Evolutionary conservation across 73 alveolate genomes (phyloP), one percentile per base, ranked within the genome.

Genomic region (Uronychia binucleata): DNA sequence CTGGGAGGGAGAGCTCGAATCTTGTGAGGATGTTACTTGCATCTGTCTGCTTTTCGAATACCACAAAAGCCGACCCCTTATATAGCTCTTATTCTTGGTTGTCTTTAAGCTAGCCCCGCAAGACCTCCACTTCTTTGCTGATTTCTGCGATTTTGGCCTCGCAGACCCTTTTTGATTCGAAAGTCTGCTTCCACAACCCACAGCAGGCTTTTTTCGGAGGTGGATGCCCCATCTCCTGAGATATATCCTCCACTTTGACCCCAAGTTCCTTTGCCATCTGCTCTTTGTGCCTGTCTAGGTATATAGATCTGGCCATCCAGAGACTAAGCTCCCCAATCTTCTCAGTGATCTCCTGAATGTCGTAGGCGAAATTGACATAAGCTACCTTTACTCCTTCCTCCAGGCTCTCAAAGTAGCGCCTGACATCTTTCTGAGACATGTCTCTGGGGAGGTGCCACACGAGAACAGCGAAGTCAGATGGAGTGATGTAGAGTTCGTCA

Each of bases 51-150:
- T 74, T 33, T 1, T 82, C 33, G 31, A 33, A 82, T 25, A 67
- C 77, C 28, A 74, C 83, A 33, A 82, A 82, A 1, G 89, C 89
- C n/a, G 78, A 26, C 60, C 89, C 89, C 11, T 77, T 27, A 33
- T 82, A 82, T 31, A 82, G 59, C 0, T 82, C 83, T 1, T 34
- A 26, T 0, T 82, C 89, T 13, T 82, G 60, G 33, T 33, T 46
- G 5, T 74, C 89, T 1, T 82, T 83, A 67, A 74, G 30, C 0
- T 82, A 74, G 0, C n/a, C 33, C 33, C 34, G 60, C 13, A 82
- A 28, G 8, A 74, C 83, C 13, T 82, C 89, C 1, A 82, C 57
- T 28, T 57, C 57, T 31, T 31, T 35, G 31, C 33, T 30, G 19
- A n/a, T 33, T 13, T 33, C 0, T 0, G 31, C 33, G 31, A 30